Evolutionary conservation across 805 yeast species (phyloP).

Genomic region (Starmerella lactis-condensi): DNA sequence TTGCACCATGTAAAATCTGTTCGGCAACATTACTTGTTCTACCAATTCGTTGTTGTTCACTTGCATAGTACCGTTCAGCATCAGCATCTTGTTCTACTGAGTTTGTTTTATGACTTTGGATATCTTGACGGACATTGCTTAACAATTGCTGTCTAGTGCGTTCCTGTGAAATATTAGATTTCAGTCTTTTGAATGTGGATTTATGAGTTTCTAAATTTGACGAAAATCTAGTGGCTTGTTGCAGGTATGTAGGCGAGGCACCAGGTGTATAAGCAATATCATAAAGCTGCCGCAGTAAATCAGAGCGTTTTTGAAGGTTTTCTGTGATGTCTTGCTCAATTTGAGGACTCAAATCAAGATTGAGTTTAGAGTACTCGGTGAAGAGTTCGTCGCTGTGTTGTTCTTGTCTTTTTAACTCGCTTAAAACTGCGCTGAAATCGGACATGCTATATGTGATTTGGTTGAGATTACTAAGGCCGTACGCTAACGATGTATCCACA

Average conservation of each 20-base stretch:
- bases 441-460: slow-evolving; percentile 7
- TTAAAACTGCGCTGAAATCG: slow-evolving; percentile 7
- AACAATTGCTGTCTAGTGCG: slow-evolving; percentile 58
- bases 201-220: slow-evolving; percentile 58
- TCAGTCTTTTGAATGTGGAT: slow-evolving; percentile 41
- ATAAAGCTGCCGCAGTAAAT: slow-evolving; percentile 17
- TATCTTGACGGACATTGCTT: slow-evolving; percentile 60
- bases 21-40: slow-evolving; percentile 61
- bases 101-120: slow-evolving; percentile 41
- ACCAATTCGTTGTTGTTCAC: slow-evolving; percentile 59
- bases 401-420: slow-evolving; percentile 32
- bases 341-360: slow-evolving; percentile 28
- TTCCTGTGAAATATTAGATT: slow-evolving; percentile 44
- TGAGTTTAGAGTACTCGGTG: slow-evolving; percentile 36
- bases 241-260: slow-evolving; percentile 53
- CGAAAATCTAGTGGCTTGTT: slow-evolving; percentile 66
- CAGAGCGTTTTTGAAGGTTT: slow-evolving; percentile 27
- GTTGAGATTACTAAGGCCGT: too few species aligned
- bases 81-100: slow-evolving; percentile 17
- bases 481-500: too few species aligned
- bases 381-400: slow-evolving; percentile 42
- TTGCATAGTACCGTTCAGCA: slow-evolving; percentile 57
- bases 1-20: slow-evolving; percentile 62
- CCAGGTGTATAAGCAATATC: slow-evolving; percentile 26
- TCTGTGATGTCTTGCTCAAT: slow-evolving; percentile 33